Conservation (phyloP, 305 asterid genomes). For the Stenogyne calaminthoides region DNA sequence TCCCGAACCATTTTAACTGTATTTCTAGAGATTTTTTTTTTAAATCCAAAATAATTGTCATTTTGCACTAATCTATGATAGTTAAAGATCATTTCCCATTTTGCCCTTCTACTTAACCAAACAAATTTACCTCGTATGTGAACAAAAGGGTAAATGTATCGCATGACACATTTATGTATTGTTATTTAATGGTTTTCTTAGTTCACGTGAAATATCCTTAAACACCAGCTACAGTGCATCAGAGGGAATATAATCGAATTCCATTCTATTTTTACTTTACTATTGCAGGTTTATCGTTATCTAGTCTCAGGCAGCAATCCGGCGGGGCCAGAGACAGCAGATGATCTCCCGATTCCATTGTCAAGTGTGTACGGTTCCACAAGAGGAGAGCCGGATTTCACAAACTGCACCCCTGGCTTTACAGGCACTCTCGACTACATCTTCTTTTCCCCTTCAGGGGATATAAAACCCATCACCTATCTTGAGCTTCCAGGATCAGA, state of each 20-base stretch:
- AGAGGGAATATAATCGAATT: neutral
- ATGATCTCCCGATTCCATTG: conserved; percentile 55
- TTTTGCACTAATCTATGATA: too few species aligned
- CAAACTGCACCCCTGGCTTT: conserved; percentile 93
- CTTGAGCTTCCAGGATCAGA: conserved; percentile 74
- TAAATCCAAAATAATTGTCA: too few species aligned
- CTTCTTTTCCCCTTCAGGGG: conserved; percentile 60
- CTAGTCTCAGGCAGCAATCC: conserved; percentile 55
- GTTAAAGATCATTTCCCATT: too few species aligned
- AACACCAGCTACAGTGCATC: too few species aligned
- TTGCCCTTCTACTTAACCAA: too few species aligned
- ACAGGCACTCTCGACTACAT: conserved; percentile 89
- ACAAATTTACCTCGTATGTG: too few species aligned
- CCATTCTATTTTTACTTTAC: neutral
- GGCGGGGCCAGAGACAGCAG: conserved; percentile 40
- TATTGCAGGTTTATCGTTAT: conserved; percentile 71
- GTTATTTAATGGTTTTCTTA: too few species aligned
- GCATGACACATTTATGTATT: too few species aligned
- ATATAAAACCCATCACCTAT: conserved; percentile 64
- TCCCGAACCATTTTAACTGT: too few species aligned
- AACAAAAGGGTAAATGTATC: too few species aligned
- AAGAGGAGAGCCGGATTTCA: conserved; percentile 83
- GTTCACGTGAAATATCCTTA: too few species aligned
- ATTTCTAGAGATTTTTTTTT: too few species aligned
- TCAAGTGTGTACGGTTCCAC: conserved; percentile 71